Evolutionary conservation across 495 filamentous ascomycete genomes (phyloP).

Genomic region (Penicillium herquei): DNA sequence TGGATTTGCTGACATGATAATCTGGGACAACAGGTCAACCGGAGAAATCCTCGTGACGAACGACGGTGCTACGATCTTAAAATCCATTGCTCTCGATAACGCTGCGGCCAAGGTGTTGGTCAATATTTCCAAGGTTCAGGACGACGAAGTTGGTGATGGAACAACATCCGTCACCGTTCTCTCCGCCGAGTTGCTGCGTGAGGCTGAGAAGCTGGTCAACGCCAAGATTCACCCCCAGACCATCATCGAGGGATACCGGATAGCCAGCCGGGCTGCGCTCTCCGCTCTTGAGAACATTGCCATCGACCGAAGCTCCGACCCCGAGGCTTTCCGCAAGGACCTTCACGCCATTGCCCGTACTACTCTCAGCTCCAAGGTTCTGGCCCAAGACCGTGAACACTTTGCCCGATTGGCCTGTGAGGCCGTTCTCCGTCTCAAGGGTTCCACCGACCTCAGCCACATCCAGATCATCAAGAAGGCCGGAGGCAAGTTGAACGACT

Average conservation of each 20-base stretch:
- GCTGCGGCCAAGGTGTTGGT: slow-evolving; percentile 92
- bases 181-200: slow-evolving; percentile 90
- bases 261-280: slow-evolving; percentile 87
- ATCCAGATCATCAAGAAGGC: slow-evolving; percentile 99
- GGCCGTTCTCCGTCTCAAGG: slow-evolving; percentile 85
- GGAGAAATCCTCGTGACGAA: slow-evolving; percentile 98
- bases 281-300: slow-evolving; percentile 78
- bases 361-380: slow-evolving; percentile 96
- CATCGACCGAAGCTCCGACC: slow-evolving; percentile 82
- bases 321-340: slow-evolving; percentile 82
- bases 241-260: slow-evolving; percentile 97
- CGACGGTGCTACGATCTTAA: slow-evolving; percentile 96
- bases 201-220: slow-evolving; percentile 95
- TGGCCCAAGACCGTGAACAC: slow-evolving; percentile 89
- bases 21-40: slow-evolving; percentile 64
- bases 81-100: slow-evolving; percentile 98
- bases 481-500: slow-evolving; percentile 93
- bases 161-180: slow-evolving; percentile 91
- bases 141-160: slow-evolving; percentile 97
- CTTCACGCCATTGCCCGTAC: slow-evolving; percentile 88
- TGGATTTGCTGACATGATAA: slow-evolving; percentile 13
- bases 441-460: slow-evolving; percentile 91
- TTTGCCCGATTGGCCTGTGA: slow-evolving; percentile 91
- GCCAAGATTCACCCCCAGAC: slow-evolving; percentile 99
- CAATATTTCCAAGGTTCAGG: slow-evolving; percentile 99